These are phyloP conservation scores for Fibroporia radiculosa DNA, from an alignment of 768 basidiomycete species.

Conservation along the genomic window DNA sequence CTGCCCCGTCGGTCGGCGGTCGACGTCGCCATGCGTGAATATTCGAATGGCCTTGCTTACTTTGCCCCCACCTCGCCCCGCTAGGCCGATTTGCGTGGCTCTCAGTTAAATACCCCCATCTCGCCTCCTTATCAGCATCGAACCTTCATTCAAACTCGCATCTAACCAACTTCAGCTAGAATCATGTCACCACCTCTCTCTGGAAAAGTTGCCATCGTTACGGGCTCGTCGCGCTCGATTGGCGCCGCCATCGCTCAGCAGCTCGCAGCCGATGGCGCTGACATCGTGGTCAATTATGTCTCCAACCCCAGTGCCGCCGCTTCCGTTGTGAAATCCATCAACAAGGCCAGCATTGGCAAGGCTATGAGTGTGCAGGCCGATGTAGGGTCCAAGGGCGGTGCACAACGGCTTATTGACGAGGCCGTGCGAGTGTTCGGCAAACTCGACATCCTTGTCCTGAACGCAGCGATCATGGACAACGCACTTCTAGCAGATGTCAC, in stretches of 20 bases:
- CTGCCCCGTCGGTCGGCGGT: too few species aligned
- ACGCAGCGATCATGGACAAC: slow-evolving; percentile 50
- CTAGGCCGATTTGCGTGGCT: too few species aligned
- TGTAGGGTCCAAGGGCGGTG: slow-evolving; percentile 39
- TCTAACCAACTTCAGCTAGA: neutral
- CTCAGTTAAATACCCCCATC: too few species aligned
- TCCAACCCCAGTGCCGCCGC: slow-evolving; percentile 33
- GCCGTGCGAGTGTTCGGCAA: slow-evolving; percentile 41
- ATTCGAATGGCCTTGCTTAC: too few species aligned
- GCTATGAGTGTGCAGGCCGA: slow-evolving; percentile 48
- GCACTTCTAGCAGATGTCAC: slow-evolving; percentile 41
- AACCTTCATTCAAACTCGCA: too few species aligned
- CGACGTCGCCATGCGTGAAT: too few species aligned
- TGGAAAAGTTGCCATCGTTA: slow-evolving; percentile 35
- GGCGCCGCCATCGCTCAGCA: slow-evolving; percentile 47
- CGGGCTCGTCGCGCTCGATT: slow-evolving; percentile 55
- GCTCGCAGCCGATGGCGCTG: slow-evolving; percentile 49
- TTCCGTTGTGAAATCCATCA: slow-evolving; percentile 39
- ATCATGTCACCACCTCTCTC: slow-evolving; percentile 13
- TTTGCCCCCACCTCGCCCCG: too few species aligned
- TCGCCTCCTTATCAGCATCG: too few species aligned
- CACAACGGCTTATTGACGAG: slow-evolving; percentile 38
- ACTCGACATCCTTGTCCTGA: slow-evolving; percentile 52
- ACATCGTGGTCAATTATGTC: slow-evolving; percentile 51
- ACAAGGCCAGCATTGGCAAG: slow-evolving; percentile 30